A percentile compares a stretch with the other conserved stretches of the same genome.
Evolutionary conservation across 1,284 basidiomycete species (phyloP).

Genomic region (Trichosporon coremiiforme): DNA sequence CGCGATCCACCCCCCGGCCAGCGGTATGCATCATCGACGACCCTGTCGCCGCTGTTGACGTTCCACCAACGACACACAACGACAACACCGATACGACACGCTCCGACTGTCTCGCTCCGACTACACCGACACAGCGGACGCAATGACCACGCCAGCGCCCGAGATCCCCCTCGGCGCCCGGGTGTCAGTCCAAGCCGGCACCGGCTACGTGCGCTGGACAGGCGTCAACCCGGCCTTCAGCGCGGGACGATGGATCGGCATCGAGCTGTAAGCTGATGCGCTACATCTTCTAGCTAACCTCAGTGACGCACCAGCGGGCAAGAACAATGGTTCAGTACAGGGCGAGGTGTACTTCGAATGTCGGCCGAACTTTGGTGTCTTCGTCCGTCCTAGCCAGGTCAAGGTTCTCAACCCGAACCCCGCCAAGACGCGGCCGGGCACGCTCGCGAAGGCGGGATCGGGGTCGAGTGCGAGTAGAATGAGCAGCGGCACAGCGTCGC

Average conservation of each 20-base stretch:
- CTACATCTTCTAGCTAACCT: background rate
- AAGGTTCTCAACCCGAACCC: slow-evolving; percentile 57
- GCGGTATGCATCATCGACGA: slow-evolving; percentile 10
- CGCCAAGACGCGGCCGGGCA: background rate
- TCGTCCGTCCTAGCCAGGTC: slow-evolving; percentile 86
- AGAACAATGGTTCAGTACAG: slow-evolving; percentile 92
- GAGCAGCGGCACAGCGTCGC: slow-evolving; percentile 1
- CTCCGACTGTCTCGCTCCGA: background rate
- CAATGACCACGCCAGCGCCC: slow-evolving; percentile 40
- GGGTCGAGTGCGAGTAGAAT: background rate
- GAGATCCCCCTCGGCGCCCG: slow-evolving; percentile 51
- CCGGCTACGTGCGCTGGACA: slow-evolving; percentile 81
- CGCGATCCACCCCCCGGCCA: background rate
- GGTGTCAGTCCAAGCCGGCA: slow-evolving; percentile 75
- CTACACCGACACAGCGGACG: slow-evolving; percentile 1
- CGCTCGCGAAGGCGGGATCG: slow-evolving; percentile 1
- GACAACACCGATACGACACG: slow-evolving; percentile 15
- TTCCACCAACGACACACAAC: background rate
- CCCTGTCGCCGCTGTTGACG: background rate
- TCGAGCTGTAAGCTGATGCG: slow-evolving; percentile 67
- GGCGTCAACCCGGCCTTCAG: slow-evolving; percentile 81
- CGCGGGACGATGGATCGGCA: slow-evolving; percentile 89
- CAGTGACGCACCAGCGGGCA: slow-evolving; percentile 70
- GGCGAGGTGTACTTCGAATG: slow-evolving; percentile 85
- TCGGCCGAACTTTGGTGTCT: slow-evolving; percentile 76